Conservation (phyloP, 2,329 filamentous ascomycete genomes). For the Xylaria sp. region DNA sequence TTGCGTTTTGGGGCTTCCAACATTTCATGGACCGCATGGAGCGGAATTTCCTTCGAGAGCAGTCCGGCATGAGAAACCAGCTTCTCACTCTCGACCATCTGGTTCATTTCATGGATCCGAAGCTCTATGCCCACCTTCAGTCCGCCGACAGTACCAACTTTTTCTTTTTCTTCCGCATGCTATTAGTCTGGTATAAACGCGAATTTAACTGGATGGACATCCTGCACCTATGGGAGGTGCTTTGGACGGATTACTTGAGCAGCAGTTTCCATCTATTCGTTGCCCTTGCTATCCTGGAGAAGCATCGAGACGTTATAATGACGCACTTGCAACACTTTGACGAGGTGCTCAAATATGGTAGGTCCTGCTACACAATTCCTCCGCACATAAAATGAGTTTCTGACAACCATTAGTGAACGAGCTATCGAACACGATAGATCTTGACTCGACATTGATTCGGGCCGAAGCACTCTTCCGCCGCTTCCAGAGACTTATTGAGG, state of each 20-base stretch:
- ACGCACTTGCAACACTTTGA: slow-evolving; percentile 92
- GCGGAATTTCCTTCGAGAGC: slow-evolving; percentile 91
- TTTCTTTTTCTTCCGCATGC: slow-evolving; percentile 99
- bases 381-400: slow-evolving; percentile 17
- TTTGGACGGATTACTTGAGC: slow-evolving; percentile 92
- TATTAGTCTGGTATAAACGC: slow-evolving; percentile 98
- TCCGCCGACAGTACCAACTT: slow-evolving; percentile 96
- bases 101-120: slow-evolving; percentile 94
- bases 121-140: slow-evolving; percentile 87
- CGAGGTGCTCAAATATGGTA: slow-evolving; percentile 94
- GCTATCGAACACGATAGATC: slow-evolving; percentile 88
- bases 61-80: slow-evolving; percentile 94
- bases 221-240: slow-evolving; percentile 82
- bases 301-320: slow-evolving; percentile 96
- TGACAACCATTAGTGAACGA: slow-evolving; percentile 75
- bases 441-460: slow-evolving; percentile 81
- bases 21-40: slow-evolving; percentile 99
- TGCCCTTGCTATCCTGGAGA: slow-evolving; percentile 90
- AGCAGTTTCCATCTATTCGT: slow-evolving; percentile 94
- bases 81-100: slow-evolving; percentile 90
- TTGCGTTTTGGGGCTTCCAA: slow-evolving; percentile 96
- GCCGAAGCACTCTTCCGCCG: slow-evolving; percentile 87
- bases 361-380: slow-evolving; percentile 36
- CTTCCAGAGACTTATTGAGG: slow-evolving; percentile 86
- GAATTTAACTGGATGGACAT: slow-evolving; percentile 92